Evolutionary conservation across 1,139 yeast genomes (phyloP), one percentile per base, ranked within the genome.

Genomic region (Pichia sp.): DNA sequence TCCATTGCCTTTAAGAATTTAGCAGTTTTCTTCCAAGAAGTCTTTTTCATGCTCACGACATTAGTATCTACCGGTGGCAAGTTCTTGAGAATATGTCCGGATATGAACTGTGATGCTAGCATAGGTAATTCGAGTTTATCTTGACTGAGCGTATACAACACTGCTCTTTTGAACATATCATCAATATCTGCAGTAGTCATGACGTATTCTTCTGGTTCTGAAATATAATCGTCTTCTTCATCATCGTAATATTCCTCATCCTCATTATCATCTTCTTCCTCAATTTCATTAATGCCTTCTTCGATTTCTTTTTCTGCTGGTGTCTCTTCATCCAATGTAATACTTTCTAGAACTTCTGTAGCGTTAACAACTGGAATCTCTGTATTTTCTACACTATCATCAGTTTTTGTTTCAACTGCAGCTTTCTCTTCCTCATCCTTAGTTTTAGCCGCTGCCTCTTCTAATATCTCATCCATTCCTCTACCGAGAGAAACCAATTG

Each of bases 1-100:
- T 86, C 96, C 83, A 90, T 88, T 5, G 85, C 82, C 61, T 89
- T 91, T 47, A 91, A 69, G 59, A 83, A 89, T 65, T 90, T 91
- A 19, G 91, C 76, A 1, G 94, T 81, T 61, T 93, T 93, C 64
- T 86, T 90, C 95, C 95, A 91, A 3, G 91, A 79, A 0, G 96
- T 83, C 58, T 81, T 84, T 65, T 90, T 91, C 58, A 93, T 77
- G 51, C 77, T 81, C 38, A 88, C 77, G n/a, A 52, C 33, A 18
- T 50, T 48, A 1, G 52, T 31, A 44, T 67, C 66, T 9, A 58
- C 65, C 1, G 76, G 64, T 0, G 96, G 95, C n/a, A 91, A 67
- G 63, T 89, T 87, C 46, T 78, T 82, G 56, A 81, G 72, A 14
- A 90, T 71, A 58, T 82, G 79, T 40, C 74, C 77, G 0, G 93